Base-by-base conservation (phyloP, 2,329 filamentous ascomycete species). In the Pestalotiopsis fici region DNA sequence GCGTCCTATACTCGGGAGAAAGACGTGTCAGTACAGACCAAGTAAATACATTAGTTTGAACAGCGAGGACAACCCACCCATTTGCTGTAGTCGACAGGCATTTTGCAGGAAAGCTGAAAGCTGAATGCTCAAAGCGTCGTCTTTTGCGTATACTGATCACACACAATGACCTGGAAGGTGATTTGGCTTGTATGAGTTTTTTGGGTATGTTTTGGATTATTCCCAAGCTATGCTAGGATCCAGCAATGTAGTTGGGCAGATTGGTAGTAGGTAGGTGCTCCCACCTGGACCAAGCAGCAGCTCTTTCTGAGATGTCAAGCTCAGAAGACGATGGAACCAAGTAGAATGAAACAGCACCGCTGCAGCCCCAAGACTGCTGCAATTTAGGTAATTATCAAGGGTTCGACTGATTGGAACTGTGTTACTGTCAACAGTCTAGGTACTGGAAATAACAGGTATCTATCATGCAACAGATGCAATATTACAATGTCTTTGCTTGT, bases 81-180 rank as follows among this genome's bases (percentile, higher is more conserved):
- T 83, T 92, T 92, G 81, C 88, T 91, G 78, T 91, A 87, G 69
- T 87, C 84, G 61, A 87, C 80, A 67, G 85, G 84, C 85, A 87
- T 86, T 50, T 73, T 80, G 67, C n/a, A n/a, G n/a, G n/a, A n/a
- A n/a, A n/a, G n/a, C 12, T 27, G 23, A 15, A 27, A 18, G 11
- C n/a, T 50, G 9, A 3, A 23, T 9, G 5, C 2, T n/a, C 18
- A 50, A 66, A 73, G 59, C n/a, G 15, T n/a, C 11, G 18, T 23
- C 21, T 28, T n/a, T 7, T n/a, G 11, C 9, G 43, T n/a, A 21
- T 9, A 11, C 9, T 50, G 43, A 11, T 35, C 31, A 35, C 31
- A 35, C 31, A 50, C 18, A 23, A 23, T 50, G 43, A 50, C 31
- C 31, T n/a, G 39, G 6, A 12, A n/a, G 6, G 7, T 21, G 9